Conservation (phyloP, 1,284 basidiomycete genomes). For the Pterulicium gracile region DNA sequence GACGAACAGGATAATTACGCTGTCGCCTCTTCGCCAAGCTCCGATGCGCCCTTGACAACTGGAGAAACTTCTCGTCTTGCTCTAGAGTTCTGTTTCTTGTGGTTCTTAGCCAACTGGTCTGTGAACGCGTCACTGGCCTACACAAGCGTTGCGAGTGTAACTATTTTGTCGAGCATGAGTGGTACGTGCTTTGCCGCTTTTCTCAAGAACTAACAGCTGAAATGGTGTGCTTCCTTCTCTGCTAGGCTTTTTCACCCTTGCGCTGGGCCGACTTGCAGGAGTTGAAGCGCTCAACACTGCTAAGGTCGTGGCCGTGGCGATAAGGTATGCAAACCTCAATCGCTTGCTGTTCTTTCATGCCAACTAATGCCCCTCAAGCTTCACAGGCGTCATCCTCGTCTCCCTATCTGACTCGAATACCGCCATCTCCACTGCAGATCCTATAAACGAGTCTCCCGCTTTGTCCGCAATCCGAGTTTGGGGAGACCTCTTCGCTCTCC, state of each 20-base stretch:
- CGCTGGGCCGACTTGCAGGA: slow-evolving; percentile 72
- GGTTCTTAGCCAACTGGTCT: slow-evolving; percentile 87
- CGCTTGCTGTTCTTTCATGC: slow-evolving; percentile 2
- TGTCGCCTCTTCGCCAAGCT: too few species aligned
- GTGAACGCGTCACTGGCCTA: slow-evolving; percentile 74
- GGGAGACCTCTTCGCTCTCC: slow-evolving; percentile 73
- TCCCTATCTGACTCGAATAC: slow-evolving; percentile 61
- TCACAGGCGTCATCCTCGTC: slow-evolving; percentile 80
- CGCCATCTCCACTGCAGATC: slow-evolving; percentile 2
- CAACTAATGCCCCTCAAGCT: slow-evolving; percentile 34
- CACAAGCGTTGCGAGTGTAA: slow-evolving; percentile 87
- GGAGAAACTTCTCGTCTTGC: slow-evolving; percentile 72
- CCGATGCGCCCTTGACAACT: slow-evolving; percentile 45
- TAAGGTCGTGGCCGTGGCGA: slow-evolving; percentile 75
- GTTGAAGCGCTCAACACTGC: slow-evolving; percentile 72
- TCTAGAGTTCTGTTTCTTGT: slow-evolving; percentile 69
- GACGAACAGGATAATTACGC: too few species aligned
- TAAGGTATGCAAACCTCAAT: slow-evolving; percentile 44
- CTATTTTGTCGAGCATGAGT: slow-evolving; percentile 81
- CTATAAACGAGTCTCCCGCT: slow-evolving; percentile 14
- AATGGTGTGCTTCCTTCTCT: too few species aligned
- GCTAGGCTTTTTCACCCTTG: slow-evolving; percentile 89
- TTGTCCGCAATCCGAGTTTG: slow-evolving; percentile 27
- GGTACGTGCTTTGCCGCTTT: slow-evolving; percentile 40
- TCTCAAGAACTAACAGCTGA: neutral